Conservation (phyloP, 2,329 filamentous ascomycete species). For the Colletotrichum echinochloae region DNA sequence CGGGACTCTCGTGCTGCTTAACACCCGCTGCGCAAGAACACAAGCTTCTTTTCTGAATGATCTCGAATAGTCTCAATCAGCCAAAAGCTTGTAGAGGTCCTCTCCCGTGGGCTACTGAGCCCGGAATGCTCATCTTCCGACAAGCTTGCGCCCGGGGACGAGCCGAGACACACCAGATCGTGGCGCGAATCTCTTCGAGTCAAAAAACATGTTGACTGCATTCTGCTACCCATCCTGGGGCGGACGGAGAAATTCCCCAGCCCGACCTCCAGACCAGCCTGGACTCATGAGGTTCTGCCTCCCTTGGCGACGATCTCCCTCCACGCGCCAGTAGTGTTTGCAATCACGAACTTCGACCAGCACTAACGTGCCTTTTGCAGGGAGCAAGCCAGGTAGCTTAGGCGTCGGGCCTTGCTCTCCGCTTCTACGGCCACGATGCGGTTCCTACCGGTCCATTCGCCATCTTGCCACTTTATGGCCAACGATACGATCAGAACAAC, state of each 20-base stretch:
- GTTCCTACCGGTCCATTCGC: not conserved
- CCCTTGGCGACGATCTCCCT: not conserved
- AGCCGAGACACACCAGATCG: constrained; percentile 13
- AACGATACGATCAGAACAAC: constrained; percentile 2
- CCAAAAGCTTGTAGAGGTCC: not conserved
- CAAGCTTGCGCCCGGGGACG: constrained; percentile 13
- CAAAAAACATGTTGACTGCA: constrained; percentile 3
- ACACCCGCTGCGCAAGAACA: not conserved
- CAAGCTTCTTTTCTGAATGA: constrained; percentile 5
- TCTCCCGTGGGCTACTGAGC: not conserved
- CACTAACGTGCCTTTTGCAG: not conserved
- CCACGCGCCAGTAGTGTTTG: not conserved
- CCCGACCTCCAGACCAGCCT: not conserved
- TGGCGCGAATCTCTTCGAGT: not conserved
- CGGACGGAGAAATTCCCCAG: not conserved
- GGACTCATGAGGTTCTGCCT: not conserved
- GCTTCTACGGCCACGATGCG: not conserved
- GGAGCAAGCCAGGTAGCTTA: not conserved
- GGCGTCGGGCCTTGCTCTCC: not conserved
- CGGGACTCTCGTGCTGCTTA: not conserved
- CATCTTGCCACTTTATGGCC: not conserved
- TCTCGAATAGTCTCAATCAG: not conserved
- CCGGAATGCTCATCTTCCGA: constrained; percentile 20
- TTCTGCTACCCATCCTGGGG: not conserved
- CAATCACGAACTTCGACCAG: not conserved